phyloP scores from a whole-genome alignment of 2,329 filamentous ascomycete species.

The Myriosclerotinia duriaeana region DNA sequence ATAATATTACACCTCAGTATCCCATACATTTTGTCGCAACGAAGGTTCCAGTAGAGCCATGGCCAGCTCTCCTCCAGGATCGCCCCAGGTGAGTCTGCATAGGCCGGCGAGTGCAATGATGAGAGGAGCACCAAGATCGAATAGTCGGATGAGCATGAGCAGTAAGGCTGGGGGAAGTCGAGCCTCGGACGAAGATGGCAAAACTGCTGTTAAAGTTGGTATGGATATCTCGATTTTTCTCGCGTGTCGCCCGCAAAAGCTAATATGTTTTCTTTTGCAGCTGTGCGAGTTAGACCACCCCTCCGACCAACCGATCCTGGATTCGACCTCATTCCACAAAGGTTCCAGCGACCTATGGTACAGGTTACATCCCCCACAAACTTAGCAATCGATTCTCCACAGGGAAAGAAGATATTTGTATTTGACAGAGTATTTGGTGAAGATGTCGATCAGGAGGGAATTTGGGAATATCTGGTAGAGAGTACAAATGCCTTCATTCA shows the following conservation, averaged over 20 bases:
- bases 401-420: conserved; percentile 91
- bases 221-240: conserved; percentile 47
- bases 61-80: conserved; percentile 69
- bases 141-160: conserved; percentile 80
- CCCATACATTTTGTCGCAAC: conserved; percentile 39
- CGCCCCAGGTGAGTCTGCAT: conserved; percentile 56
- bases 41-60: conserved; percentile 46
- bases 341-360: conserved; percentile 90
- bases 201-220: conserved; percentile 96
- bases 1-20: conserved; percentile 4
- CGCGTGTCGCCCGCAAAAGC: not conserved
- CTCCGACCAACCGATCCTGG: conserved; percentile 82
- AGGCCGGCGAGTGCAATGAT: conserved; percentile 82
- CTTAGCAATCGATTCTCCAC: conserved; percentile 83
- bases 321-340: conserved; percentile 90
- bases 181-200: conserved; percentile 84
- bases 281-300: conserved; percentile 87
- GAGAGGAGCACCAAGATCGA: conserved; percentile 67
- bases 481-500: conserved; percentile 88
- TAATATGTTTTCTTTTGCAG: conserved; percentile 49
- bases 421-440: conserved; percentile 93
- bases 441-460: conserved; percentile 78
- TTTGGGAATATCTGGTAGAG: conserved; percentile 93
- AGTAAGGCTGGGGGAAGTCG: conserved; percentile 78
- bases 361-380: conserved; percentile 84